Evolutionary conservation across 768 basidiomycete species (phyloP), one percentile per base, ranked within the genome.

Genomic region (Rubroboletus pulcherrimus): DNA sequence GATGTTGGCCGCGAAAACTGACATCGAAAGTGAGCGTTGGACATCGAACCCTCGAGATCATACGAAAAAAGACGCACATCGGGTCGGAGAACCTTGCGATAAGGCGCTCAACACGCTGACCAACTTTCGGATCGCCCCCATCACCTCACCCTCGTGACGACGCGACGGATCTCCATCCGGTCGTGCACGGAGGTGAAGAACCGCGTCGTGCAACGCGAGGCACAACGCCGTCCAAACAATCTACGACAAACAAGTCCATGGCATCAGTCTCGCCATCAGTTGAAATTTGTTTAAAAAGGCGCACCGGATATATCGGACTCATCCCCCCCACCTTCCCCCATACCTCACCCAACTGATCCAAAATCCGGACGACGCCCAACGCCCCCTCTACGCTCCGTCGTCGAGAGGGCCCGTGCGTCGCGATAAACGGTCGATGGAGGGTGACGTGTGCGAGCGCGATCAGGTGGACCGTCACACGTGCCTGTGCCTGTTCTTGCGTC

Each of bases 371-470:
- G 10, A 62, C 55, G 0, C 49, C 37, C 29, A 66, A 21, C 14
- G 62, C 66, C 0, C 48, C 61, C 2, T 65, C 61, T 5, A 63
- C 35, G 14, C 66, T 63, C 14, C 59, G 55, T 21, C 41, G 40
- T 24, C 57, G 54, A 3, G 65, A 71, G 1, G 35, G 53, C 0
- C 19, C 37, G 40, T 66, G 44, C 1, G 59, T 56, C 30, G 53
- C 38, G 14, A 54, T 43, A 17, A 73, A 61, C 0, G 65, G 55
- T 15, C 56, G 56, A 17, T 71, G 66, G 6, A 72, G 63, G 0
- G 50, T 62, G 0, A 66, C 53, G 30, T 61, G 55, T 40, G 67
- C 71, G n/a, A 71, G 58, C 3, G 69, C 64, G 19, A 52, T 8
- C 35, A 69, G 52, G 38, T 62, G 64, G 39, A 70, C 39, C 1